These are phyloP conservation scores for Penicillium sp. DNA, from an alignment of 2,329 filamentous ascomycete genomes.

Conservation along the genomic window DNA sequence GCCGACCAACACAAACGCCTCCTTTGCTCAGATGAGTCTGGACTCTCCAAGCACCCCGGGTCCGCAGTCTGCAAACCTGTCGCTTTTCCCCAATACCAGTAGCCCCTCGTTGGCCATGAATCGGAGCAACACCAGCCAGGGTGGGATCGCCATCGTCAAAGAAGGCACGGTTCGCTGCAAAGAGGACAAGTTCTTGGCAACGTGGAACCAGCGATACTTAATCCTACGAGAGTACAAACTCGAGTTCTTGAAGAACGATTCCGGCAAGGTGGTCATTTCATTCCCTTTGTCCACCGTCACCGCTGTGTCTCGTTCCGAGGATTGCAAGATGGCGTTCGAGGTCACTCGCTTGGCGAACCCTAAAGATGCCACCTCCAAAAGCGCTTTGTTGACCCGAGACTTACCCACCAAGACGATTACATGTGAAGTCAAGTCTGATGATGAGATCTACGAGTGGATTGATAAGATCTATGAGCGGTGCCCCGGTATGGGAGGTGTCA, in stretches of 20 bases:
- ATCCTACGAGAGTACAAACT: constrained; percentile 90
- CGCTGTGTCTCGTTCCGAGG: constrained; percentile 87
- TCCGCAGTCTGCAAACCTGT: constrained; percentile 52
- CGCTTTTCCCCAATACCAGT: constrained; percentile 68
- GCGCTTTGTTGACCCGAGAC: constrained; percentile 76
- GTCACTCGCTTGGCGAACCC: constrained; percentile 70
- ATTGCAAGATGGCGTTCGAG: constrained; percentile 89
- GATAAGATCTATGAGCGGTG: constrained; percentile 97
- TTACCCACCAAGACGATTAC: constrained; percentile 80
- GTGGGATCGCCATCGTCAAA: constrained; percentile 73
- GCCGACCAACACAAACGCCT: constrained; percentile 71
- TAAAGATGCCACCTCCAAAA: constrained; percentile 65
- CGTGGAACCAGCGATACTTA: constrained; percentile 88
- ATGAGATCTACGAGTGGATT: constrained; percentile 98
- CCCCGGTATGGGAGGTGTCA: constrained; percentile 96
- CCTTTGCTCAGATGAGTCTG: constrained; percentile 68
- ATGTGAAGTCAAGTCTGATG: constrained; percentile 91
- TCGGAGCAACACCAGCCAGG: constrained; percentile 61
- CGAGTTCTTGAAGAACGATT: constrained; percentile 91
- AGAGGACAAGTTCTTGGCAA: constrained; percentile 78
- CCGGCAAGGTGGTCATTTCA: constrained; percentile 82
- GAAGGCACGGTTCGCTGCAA: constrained; percentile 63
- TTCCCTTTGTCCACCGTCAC: constrained; percentile 85
- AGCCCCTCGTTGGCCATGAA: constrained; percentile 67
- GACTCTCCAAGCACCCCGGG: constrained; percentile 62